phyloP scores from a whole-genome alignment of 495 filamentous ascomycete genomes.

The Tuber indicum region DNA sequence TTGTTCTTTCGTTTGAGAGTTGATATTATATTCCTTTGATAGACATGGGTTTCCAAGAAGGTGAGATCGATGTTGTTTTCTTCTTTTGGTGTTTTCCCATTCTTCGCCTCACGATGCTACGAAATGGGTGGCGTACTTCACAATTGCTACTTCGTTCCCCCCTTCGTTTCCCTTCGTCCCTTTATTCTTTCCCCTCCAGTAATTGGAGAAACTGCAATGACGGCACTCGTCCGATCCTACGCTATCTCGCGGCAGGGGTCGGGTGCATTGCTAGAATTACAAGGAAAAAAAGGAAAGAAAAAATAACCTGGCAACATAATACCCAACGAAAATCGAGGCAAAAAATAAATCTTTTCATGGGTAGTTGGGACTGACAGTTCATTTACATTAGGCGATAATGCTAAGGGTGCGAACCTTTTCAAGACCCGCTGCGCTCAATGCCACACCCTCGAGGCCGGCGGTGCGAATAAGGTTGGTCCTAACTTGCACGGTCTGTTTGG shows the following conservation, averaged over 20 bases:
- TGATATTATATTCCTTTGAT: neutral
- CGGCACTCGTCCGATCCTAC: neutral
- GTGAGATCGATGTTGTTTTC: neutral
- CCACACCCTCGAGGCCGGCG: conserved; percentile 81
- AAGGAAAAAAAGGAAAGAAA: neutral
- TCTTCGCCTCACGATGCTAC: neutral
- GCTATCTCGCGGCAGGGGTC: neutral
- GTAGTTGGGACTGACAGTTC: neutral
- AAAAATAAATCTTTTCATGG: neutral
- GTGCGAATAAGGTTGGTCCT: conserved; percentile 95
- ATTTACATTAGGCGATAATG: conserved; percentile 63
- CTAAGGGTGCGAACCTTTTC: conserved; percentile 99
- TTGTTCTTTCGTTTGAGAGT: neutral
- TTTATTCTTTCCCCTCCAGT: neutral
- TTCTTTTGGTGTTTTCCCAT: neutral
- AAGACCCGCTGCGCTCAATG: conserved; percentile 99
- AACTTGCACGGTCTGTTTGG: conserved; percentile 96
- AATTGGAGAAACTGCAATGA: neutral
- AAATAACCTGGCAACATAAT: neutral
- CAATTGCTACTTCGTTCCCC: neutral
- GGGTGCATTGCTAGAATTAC: neutral
- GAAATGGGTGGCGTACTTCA: neutral
- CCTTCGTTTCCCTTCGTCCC: neutral
- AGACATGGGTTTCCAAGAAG: neutral
- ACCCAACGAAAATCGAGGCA: neutral